Conservation (phyloP, 805 yeast genomes). For the Brettanomyces anomalus region DNA sequence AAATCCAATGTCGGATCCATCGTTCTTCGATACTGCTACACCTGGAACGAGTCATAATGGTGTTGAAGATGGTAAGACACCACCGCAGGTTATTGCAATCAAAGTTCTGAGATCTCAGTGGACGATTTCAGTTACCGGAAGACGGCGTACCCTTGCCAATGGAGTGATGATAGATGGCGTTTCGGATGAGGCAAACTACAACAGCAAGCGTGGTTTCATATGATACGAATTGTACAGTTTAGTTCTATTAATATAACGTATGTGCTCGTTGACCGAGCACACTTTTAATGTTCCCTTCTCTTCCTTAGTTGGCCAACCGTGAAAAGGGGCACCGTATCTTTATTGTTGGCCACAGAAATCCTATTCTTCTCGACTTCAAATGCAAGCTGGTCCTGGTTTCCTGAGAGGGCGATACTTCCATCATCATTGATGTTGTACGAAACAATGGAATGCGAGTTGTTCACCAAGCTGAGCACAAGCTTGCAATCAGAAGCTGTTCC, state of each 20-base stretch:
- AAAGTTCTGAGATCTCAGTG: slow-evolving; percentile 35
- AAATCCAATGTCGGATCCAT: background rate
- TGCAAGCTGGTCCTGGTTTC: slow-evolving; percentile 2
- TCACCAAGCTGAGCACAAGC: slow-evolving; percentile 18
- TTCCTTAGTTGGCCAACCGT: slow-evolving; percentile 46
- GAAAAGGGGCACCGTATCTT: slow-evolving; percentile 43
- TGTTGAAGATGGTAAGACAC: background rate
- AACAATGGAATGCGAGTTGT: background rate
- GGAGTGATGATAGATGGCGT: slow-evolving; percentile 21
- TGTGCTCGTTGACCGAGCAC: background rate
- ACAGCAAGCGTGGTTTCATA: slow-evolving; percentile 17
- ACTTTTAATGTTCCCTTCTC: slow-evolving; percentile 49
- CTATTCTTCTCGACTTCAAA: slow-evolving; percentile 10
- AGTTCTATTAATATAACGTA: background rate
- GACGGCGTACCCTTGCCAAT: slow-evolving; percentile 17
- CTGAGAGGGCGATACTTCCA: slow-evolving; percentile 13
- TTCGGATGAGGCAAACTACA: slow-evolving; percentile 16
- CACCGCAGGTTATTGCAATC: slow-evolving; percentile 29
- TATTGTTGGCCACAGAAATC: slow-evolving; percentile 13
- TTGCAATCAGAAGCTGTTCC: slow-evolving; percentile 16
- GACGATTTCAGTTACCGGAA: slow-evolving; percentile 21
- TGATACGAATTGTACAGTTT: slow-evolving; percentile 4
- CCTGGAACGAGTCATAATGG: background rate
- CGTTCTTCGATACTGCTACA: too few species aligned
- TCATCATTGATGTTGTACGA: slow-evolving; percentile 4